These are phyloP conservation scores for Diaporthe sp. DNA, from an alignment of 2,329 filamentous ascomycete species.

Conservation along the genomic window DNA sequence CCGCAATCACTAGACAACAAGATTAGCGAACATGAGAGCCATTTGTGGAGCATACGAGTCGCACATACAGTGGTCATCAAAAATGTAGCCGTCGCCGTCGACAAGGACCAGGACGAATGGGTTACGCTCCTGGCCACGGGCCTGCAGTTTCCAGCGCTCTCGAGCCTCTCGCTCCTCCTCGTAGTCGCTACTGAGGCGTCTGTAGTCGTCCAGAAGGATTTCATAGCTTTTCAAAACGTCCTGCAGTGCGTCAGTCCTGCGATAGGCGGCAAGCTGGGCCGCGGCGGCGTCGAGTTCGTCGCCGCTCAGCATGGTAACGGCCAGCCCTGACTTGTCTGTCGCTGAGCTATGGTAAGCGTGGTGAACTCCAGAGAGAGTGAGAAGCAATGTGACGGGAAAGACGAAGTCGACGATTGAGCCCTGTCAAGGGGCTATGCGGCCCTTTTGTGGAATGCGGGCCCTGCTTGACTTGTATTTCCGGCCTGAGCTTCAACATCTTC, in stretches of 20 bases:
- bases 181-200: slow-evolving; percentile 64
- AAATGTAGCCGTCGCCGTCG: slow-evolving; percentile 70
- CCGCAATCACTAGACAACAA: slow-evolving; percentile 48
- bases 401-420: no score
- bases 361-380: no score
- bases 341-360: no score
- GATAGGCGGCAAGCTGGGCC: slow-evolving; percentile 45
- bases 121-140: slow-evolving; percentile 59
- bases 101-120: slow-evolving; percentile 71
- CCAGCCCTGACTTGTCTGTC: no score
- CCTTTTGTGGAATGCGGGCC: no score
- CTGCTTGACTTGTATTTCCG: no score
- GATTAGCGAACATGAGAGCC: neutral
- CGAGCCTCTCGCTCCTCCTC: slow-evolving; percentile 65
- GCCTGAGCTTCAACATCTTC: no score
- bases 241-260: slow-evolving; percentile 40
- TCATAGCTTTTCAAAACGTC: slow-evolving; percentile 40
- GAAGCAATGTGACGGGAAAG: no score
- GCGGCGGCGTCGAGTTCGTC: slow-evolving; percentile 42
- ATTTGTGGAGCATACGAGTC: neutral
- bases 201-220: slow-evolving; percentile 63
- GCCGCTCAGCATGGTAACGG: slow-evolving; percentile 44
- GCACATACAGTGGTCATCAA: slow-evolving; percentile 56
- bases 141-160: slow-evolving; percentile 65
- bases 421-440: no score